These are phyloP conservation scores for Naegleria fowleri DNA, from an alignment of 208 protist species.

Conservation along the genomic window DNA sequence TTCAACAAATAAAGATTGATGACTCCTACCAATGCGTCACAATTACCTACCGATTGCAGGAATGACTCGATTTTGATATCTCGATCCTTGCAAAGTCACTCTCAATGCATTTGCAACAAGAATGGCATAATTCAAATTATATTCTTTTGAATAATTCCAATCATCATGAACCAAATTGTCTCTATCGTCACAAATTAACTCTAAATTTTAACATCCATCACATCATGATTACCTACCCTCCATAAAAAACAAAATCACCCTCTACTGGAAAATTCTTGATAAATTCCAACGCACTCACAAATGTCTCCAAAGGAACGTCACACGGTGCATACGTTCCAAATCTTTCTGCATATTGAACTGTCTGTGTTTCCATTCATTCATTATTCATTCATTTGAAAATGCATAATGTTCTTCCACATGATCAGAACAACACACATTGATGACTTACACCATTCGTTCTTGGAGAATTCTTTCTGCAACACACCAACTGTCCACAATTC, in stretches of 20 bases:
- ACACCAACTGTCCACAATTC: background rate
- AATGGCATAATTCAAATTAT: background rate
- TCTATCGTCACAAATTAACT: background rate
- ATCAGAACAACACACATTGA: too few relatives aligned
- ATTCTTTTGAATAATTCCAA: slow-evolving; percentile 14
- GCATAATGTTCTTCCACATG: too few relatives aligned
- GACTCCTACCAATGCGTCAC: too few relatives aligned
- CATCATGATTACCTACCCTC: background rate
- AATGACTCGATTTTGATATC: background rate
- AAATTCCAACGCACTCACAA: background rate
- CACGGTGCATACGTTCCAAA: background rate
- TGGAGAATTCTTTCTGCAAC: background rate
- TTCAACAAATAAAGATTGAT: too few relatives aligned
- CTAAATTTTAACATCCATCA: background rate
- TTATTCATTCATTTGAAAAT: too few relatives aligned
- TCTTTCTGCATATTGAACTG: background rate
- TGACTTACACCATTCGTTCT: background rate
- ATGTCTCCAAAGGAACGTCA: slow-evolving; percentile 16
- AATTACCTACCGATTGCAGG: background rate
- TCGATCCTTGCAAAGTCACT: background rate
- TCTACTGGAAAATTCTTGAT: background rate
- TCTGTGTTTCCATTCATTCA: background rate
- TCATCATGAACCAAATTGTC: slow-evolving; percentile 13
- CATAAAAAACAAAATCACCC: slow-evolving; percentile 16
- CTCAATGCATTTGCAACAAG: background rate